Conservation (phyloP, 768 basidiomycete genomes). For the Termitomyces sp. region DNA sequence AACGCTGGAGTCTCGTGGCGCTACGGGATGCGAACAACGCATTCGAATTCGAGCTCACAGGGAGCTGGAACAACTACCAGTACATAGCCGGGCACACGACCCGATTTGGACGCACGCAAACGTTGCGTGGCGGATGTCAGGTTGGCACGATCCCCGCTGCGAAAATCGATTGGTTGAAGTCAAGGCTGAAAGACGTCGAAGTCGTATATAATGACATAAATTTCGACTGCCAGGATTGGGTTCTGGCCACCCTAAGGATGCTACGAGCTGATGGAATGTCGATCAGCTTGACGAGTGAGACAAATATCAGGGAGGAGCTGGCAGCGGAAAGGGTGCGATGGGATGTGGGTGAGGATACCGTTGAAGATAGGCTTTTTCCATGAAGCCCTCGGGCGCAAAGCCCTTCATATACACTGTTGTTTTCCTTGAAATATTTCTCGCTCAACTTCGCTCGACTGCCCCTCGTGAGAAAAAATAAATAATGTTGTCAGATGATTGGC, state of each 20-base stretch:
- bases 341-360: slow-evolving; percentile 26
- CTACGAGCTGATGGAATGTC: slow-evolving; percentile 22
- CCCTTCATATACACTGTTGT: not conserved
- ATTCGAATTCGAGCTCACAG: slow-evolving; percentile 24
- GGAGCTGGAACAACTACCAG: slow-evolving; percentile 24
- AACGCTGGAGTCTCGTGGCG: slow-evolving; percentile 28
- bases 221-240: slow-evolving; percentile 30
- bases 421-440: not conserved
- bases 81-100: slow-evolving; percentile 16
- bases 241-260: slow-evolving; percentile 23
- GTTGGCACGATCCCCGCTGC: slow-evolving; percentile 22
- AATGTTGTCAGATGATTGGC: slow-evolving; percentile 3
- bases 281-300: slow-evolving; percentile 18
- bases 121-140: slow-evolving; percentile 26
- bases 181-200: slow-evolving; percentile 19
- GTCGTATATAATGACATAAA: slow-evolving; percentile 21
- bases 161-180: slow-evolving; percentile 22
- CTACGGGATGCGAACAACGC: slow-evolving; percentile 19
- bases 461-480: slow-evolving; percentile 10
- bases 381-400: not conserved
- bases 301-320: slow-evolving; percentile 16
- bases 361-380: slow-evolving; percentile 23
- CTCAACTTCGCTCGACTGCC: not conserved
- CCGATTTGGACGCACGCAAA: slow-evolving; percentile 14
- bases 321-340: slow-evolving; percentile 21